Evolutionary conservation across 352 stramenopile species (phyloP).

Genomic region (Globisporangium canariense): DNA sequence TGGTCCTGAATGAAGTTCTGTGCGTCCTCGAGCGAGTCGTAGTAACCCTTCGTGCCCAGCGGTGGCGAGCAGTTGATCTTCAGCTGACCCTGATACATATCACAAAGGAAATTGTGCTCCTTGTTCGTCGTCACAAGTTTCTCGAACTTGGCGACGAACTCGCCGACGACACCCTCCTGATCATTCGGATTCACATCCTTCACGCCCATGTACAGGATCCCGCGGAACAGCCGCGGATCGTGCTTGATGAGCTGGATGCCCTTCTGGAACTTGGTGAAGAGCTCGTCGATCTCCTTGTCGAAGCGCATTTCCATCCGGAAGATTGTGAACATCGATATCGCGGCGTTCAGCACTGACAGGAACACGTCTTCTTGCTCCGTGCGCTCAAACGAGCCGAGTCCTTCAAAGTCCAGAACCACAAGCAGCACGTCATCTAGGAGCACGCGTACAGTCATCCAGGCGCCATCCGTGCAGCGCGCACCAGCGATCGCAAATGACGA

Average conservation of each 20-base stretch:
- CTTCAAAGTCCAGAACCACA: slow-evolving; percentile 80
- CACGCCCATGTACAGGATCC: slow-evolving; percentile 62
- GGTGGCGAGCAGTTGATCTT: slow-evolving; percentile 69
- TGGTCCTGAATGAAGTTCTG: slow-evolving; percentile 30
- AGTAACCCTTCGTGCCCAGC: slow-evolving; percentile 62
- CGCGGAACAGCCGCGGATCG: slow-evolving; percentile 56
- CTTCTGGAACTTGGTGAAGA: slow-evolving; percentile 72
- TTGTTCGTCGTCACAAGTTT: slow-evolving; percentile 43
- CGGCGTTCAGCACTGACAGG: slow-evolving; percentile 67
- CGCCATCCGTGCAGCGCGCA: slow-evolving; percentile 57
- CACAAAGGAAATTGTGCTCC: slow-evolving; percentile 55
- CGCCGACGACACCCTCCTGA: slow-evolving; percentile 34
- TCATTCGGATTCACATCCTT: slow-evolving; percentile 78
- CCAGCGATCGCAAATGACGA: slow-evolving; percentile 72
- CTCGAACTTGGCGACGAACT: slow-evolving; percentile 52
- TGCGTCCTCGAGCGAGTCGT: slow-evolving; percentile 46
- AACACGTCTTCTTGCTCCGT: slow-evolving; percentile 78
- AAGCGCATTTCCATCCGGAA: slow-evolving; percentile 79
- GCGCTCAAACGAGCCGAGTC: slow-evolving; percentile 65
- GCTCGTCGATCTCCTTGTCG: slow-evolving; percentile 68
- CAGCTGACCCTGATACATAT: slow-evolving; percentile 61
- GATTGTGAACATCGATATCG: slow-evolving; percentile 67
- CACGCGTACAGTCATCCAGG: slow-evolving; percentile 56
- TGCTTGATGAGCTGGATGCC: slow-evolving; percentile 58
- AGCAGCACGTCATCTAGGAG: slow-evolving; percentile 41